These are phyloP conservation scores for Oemleria cerasiformis DNA, from an alignment of 306 rosid genomes.

Conservation along the genomic window DNA sequence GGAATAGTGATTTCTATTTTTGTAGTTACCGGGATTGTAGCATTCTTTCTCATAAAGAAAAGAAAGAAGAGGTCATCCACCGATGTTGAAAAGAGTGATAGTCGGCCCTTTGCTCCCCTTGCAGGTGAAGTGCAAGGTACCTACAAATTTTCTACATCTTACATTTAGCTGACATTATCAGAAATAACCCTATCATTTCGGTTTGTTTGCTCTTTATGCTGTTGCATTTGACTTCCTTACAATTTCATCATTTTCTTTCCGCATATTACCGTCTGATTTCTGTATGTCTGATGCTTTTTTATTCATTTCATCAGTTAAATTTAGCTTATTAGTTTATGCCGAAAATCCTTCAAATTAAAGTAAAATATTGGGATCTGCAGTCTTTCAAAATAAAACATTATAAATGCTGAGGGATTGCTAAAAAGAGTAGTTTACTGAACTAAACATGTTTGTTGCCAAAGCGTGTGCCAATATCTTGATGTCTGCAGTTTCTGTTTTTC, in stretches of 20 bases:
- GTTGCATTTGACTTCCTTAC: background rate
- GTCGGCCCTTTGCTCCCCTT: conserved; percentile 60
- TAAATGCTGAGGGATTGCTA: background rate
- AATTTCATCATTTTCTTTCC: conserved; percentile 9
- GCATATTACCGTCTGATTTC: background rate
- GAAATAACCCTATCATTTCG: conserved; percentile 8
- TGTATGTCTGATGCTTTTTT: background rate
- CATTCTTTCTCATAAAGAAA: conserved; percentile 73
- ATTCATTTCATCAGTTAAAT: background rate
- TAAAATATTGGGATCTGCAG: background rate
- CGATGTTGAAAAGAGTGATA: conserved; percentile 68
- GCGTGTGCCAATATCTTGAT: too few species aligned
- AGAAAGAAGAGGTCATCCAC: conserved; percentile 59
- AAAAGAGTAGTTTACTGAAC: background rate
- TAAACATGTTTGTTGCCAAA: background rate
- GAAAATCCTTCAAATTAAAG: background rate
- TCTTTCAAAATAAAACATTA: background rate
- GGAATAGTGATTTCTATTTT: conserved; percentile 85
- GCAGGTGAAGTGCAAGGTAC: conserved; percentile 66
- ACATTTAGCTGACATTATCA: conserved; percentile 16
- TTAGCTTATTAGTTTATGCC: background rate
- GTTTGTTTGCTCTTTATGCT: conserved; percentile 6
- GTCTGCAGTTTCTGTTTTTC: background rate
- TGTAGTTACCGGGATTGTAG: conserved; percentile 69
- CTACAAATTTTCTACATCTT: conserved; percentile 14